Percentiles rank a stretch among this genome's conserved stretches.
Evolutionary conservation across 495 filamentous ascomycete genomes (phyloP).

Genomic region (Xylaria grammica): DNA sequence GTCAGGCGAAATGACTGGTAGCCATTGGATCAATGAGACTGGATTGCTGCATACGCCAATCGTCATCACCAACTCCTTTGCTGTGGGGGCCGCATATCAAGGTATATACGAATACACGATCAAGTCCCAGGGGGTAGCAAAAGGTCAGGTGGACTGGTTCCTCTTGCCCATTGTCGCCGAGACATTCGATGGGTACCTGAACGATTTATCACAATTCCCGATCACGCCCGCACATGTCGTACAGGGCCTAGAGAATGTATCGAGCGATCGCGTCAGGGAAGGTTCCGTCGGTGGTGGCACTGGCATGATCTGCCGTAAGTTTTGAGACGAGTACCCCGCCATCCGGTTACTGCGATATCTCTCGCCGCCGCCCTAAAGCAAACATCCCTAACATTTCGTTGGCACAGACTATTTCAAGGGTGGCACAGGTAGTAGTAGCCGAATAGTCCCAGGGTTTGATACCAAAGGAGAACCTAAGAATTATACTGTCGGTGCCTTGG

Average conservation of each 20-base stretch:
- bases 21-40: slow-evolving; percentile 59
- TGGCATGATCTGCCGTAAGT: slow-evolving; percentile 53
- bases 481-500: slow-evolving; percentile 57
- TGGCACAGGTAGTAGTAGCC: slow-evolving; percentile 55
- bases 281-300: slow-evolving; percentile 59
- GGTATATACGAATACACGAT: slow-evolving; percentile 56
- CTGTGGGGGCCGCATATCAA: slow-evolving; percentile 53
- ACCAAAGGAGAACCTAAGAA: slow-evolving; percentile 34
- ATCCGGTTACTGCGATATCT: neutral
- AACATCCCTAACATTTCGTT: slow-evolving; percentile 10
- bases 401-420: slow-evolving; percentile 54
- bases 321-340: neutral
- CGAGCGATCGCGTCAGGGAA: slow-evolving; percentile 48
- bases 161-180: slow-evolving; percentile 57
- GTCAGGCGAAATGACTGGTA: slow-evolving; percentile 58
- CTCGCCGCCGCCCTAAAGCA: neutral
- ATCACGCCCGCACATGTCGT: slow-evolving; percentile 50
- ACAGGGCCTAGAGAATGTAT: slow-evolving; percentile 48
- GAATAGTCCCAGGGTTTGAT: slow-evolving; percentile 46
- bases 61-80: slow-evolving; percentile 56
- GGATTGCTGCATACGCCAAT: slow-evolving; percentile 56
- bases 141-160: slow-evolving; percentile 50
- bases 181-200: slow-evolving; percentile 58
- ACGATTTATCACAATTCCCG: slow-evolving; percentile 48
- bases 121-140: slow-evolving; percentile 39